A percentile compares a stretch with the other conserved stretches of the same genome.
Conservation (phyloP, 225 moss, liverwort and hornwort genomes). For the Pleurozium schreberi region DNA sequence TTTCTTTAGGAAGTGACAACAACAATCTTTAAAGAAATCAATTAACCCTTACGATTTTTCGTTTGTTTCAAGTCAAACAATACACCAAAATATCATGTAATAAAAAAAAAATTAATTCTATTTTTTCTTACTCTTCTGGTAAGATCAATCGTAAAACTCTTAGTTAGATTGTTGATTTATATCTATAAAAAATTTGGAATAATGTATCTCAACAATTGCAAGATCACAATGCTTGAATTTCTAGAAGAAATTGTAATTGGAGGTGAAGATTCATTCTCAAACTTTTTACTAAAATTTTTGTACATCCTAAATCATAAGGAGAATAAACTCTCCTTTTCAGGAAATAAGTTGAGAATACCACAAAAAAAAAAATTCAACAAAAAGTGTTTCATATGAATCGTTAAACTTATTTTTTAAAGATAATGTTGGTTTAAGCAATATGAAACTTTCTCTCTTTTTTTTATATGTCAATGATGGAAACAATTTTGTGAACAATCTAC, state of each 20-base stretch:
- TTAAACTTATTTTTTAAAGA: neutral
- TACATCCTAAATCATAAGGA: neutral
- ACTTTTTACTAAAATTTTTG: neutral
- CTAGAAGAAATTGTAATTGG: neutral
- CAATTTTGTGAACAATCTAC: too few relatives aligned
- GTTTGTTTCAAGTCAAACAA: neutral
- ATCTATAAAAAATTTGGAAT: neutral
- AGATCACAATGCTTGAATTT: neutral
- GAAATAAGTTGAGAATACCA: neutral
- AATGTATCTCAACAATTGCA: neutral
- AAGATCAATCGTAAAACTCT: neutral
- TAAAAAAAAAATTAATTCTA: too few relatives aligned
- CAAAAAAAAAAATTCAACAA: neutral
- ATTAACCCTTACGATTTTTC: too few relatives aligned
- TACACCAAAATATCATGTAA: neutral
- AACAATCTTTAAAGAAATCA: too few relatives aligned
- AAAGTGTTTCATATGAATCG: too few relatives aligned
- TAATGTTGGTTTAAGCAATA: neutral
- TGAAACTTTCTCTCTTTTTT: too few relatives aligned
- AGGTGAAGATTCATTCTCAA: neutral
- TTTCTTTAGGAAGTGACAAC: too few relatives aligned
- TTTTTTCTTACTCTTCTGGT: too few relatives aligned
- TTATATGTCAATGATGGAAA: too few relatives aligned
- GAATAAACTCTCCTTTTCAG: neutral
- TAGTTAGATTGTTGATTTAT: neutral